phyloP scores from a whole-genome alignment of 2,329 filamentous ascomycete genomes.

The Dothidotthia symphoricarpi region DNA sequence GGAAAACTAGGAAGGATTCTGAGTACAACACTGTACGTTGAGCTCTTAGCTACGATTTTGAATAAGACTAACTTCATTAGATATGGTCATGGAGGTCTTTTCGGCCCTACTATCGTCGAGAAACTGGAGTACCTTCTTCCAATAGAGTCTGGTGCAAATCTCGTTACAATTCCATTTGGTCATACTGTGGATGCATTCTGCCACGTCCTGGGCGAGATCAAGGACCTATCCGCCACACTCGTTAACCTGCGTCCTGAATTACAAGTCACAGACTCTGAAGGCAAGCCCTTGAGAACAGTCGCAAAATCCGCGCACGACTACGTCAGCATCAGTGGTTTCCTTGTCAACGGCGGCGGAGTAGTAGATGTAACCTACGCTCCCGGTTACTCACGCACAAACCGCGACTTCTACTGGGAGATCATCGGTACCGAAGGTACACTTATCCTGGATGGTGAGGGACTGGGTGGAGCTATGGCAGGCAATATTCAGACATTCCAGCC shows the following conservation, averaged over 20 bases:
- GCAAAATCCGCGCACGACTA: constrained; percentile 33
- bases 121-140: constrained; percentile 51
- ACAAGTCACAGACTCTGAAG: constrained; percentile 17
- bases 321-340: constrained; percentile 21
- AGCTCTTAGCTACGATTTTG: constrained; percentile 1
- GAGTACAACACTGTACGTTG: constrained; percentile 35
- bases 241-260: constrained; percentile 23
- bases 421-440: constrained; percentile 39
- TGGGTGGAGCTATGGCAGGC: constrained; percentile 10
- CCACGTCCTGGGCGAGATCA: constrained; percentile 31
- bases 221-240: constrained; percentile 26
- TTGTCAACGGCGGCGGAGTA: constrained; percentile 25
- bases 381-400: constrained; percentile 18
- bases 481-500: constrained; percentile 48
- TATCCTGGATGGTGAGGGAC: constrained; percentile 24
- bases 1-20: constrained; percentile 48
- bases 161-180: constrained; percentile 45
- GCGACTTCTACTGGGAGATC: constrained; percentile 40
- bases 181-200: constrained; percentile 34
- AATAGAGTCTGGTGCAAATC: constrained; percentile 46
- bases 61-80: background rate
- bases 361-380: constrained; percentile 26
- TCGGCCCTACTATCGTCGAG: constrained; percentile 15
- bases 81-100: constrained; percentile 19
- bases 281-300: constrained; percentile 16